Percentiles rank a stretch among this genome's conserved stretches.
Conservation (phyloP, 106 monocot genomes). For the Allium sativum region DNA sequence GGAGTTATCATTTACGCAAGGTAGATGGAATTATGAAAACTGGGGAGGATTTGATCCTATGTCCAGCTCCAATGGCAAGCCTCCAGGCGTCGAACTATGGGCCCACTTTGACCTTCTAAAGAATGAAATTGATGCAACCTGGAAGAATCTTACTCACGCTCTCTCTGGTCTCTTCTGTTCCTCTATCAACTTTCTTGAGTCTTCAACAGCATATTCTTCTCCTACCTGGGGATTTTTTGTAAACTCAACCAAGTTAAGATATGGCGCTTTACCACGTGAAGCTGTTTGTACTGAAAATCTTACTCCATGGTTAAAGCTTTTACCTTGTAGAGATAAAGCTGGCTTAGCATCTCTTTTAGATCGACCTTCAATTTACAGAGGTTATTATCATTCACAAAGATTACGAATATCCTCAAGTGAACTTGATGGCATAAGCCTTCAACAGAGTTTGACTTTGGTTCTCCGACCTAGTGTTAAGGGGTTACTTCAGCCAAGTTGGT, state of each 20-base stretch:
- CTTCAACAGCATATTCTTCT: slow-evolving; percentile 62
- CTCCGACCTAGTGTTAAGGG: slow-evolving; percentile 45
- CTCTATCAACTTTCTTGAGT: slow-evolving; percentile 90
- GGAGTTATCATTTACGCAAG: slow-evolving; percentile 91
- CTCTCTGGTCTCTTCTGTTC: slow-evolving; percentile 95
- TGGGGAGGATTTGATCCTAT: slow-evolving; percentile 86
- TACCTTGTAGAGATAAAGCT: slow-evolving; percentile 91
- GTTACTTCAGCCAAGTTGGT: slow-evolving; percentile 74
- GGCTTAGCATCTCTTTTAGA: slow-evolving; percentile 77
- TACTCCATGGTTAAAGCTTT: slow-evolving; percentile 97
- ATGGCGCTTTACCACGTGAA: slow-evolving; percentile 93
- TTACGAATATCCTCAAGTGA: slow-evolving; percentile 41
- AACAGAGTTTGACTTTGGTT: slow-evolving; percentile 70
- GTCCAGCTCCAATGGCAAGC: slow-evolving; percentile 70
- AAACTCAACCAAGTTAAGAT: slow-evolving; percentile 53
- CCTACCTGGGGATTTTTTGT: slow-evolving; percentile 57
- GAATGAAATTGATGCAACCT: slow-evolving; percentile 56
- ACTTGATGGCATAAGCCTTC: slow-evolving; percentile 45
- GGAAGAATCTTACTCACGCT: slow-evolving; percentile 84
- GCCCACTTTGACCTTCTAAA: slow-evolving; percentile 57
- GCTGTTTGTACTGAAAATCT: slow-evolving; percentile 98
- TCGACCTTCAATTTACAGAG: slow-evolving; percentile 86
- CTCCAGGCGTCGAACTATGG: slow-evolving; percentile 97
- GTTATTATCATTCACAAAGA: slow-evolving; percentile 87
- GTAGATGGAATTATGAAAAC: slow-evolving; percentile 85